Percentiles rank a stretch among this genome's conserved stretches.
phyloP scores from a whole-genome alignment of 306 rosid species.

The Glycyrrhiza uralensis region DNA sequence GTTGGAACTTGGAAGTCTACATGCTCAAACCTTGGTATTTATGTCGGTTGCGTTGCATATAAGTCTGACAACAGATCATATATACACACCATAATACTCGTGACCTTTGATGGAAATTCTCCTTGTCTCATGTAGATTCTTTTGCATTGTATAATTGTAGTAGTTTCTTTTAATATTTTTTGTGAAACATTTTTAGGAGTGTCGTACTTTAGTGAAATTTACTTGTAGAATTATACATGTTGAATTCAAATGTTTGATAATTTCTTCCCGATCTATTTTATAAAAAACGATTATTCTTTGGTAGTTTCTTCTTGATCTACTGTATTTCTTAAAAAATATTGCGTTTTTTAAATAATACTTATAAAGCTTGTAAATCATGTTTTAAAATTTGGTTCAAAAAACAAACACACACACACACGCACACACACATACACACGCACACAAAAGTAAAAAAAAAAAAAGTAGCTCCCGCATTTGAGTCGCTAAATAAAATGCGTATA shows the following conservation, averaged over 20 bases:
- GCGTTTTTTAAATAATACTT: too few species aligned
- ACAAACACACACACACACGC: too few species aligned
- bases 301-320: not conserved
- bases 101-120: not conserved
- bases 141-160: not conserved
- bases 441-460: too few species aligned
- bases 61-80: not conserved
- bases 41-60: not conserved
- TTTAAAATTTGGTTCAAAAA: too few species aligned
- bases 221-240: not conserved
- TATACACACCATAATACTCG: not conserved
- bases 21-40: not conserved
- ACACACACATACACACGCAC: too few species aligned
- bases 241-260: not conserved
- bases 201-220: too few species aligned
- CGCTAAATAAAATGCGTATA: too few species aligned
- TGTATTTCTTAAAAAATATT: not conserved
- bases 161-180: too few species aligned
- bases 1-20: slow-evolving; percentile 13
- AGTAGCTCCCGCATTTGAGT: too few species aligned
- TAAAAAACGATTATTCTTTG: not conserved
- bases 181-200: not conserved
- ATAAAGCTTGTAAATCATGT: too few species aligned
- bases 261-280: not conserved
- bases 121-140: not conserved